Conservation (phyloP, 495 filamentous ascomycete genomes). For the Collariella sp. region DNA sequence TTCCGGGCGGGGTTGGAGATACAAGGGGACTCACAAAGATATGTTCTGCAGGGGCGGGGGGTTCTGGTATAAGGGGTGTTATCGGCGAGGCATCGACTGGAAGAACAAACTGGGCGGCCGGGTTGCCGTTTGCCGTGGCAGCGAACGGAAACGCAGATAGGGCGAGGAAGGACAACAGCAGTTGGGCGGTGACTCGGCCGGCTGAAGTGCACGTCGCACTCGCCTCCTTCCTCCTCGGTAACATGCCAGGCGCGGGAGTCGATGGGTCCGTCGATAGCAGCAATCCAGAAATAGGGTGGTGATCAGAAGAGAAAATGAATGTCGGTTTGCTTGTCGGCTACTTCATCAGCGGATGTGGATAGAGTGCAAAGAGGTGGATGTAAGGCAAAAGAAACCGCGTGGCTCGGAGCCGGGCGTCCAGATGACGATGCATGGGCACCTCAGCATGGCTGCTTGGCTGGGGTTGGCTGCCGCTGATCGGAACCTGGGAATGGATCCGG, state of each 20-base stretch:
- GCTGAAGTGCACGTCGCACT: conserved; percentile 38
- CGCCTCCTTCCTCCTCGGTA: conserved; percentile 30
- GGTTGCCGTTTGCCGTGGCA: conserved; percentile 14
- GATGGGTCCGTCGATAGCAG: not conserved
- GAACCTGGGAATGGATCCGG: not conserved
- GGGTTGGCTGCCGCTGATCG: conserved; percentile 4
- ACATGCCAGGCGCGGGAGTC: conserved; percentile 26
- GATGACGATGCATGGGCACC: conserved; percentile 17
- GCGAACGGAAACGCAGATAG: conserved; percentile 35
- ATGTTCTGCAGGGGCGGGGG: conserved; percentile 36
- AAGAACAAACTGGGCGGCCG: conserved; percentile 21
- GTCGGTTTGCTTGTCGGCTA: not conserved
- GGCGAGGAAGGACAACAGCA: conserved; percentile 57
- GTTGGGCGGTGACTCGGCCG: conserved; percentile 49
- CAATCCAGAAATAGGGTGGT: not conserved
- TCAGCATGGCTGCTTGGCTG: not conserved
- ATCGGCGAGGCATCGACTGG: conserved; percentile 31
- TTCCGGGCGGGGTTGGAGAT: not conserved
- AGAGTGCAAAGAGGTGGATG: not conserved
- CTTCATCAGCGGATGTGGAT: too few species aligned
- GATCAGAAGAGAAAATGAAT: not conserved
- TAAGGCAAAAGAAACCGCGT: not conserved
- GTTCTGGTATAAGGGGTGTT: conserved; percentile 32
- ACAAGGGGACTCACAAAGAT: conserved; percentile 38
- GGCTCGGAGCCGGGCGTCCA: not conserved